These are phyloP conservation scores for Gamsiella multidivaricata DNA, from an alignment of 192 early-diverging fungal species.

Conservation along the genomic window DNA sequence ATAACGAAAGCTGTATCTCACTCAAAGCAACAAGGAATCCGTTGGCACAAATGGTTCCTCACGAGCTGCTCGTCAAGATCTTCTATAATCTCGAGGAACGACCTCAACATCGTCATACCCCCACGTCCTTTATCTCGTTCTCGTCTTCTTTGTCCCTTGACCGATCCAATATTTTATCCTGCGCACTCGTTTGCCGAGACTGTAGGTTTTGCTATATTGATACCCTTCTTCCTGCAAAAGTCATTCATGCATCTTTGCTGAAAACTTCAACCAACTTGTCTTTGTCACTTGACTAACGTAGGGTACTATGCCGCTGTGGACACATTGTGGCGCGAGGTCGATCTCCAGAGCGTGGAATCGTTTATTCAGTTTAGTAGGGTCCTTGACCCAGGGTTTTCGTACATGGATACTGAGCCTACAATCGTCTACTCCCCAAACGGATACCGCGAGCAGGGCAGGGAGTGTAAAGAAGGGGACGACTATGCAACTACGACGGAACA, in stretches of 20 bases:
- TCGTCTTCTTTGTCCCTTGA: conserved; percentile 26
- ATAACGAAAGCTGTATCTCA: no score
- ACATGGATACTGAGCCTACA: not conserved
- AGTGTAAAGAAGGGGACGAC: no score
- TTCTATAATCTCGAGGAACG: conserved; percentile 39
- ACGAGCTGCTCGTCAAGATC: conserved; percentile 45
- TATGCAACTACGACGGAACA: no score
- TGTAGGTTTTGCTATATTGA: conserved; percentile 20
- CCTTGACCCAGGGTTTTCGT: conserved; percentile 22
- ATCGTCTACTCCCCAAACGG: not conserved
- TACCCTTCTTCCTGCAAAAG: not conserved
- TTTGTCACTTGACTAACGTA: conserved; percentile 2
- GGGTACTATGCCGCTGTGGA: conserved; percentile 52
- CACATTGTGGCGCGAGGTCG: conserved; percentile 42
- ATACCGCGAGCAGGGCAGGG: no score
- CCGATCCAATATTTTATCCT: conserved; percentile 25
- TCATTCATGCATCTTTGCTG: conserved; percentile 1
- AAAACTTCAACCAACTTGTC: conserved; percentile 4
- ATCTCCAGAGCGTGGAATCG: conserved; percentile 35
- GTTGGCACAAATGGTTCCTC: conserved; percentile 15
- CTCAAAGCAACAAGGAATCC: not conserved
- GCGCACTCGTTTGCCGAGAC: conserved; percentile 42
- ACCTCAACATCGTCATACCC: conserved; percentile 41
- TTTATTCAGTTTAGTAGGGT: conserved; percentile 36
- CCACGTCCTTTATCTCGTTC: conserved; percentile 31